Evolutionary conservation across 306 rosid species (phyloP), one percentile per base, ranked within the genome.

Genomic region (Begonia peltatifolia): DNA sequence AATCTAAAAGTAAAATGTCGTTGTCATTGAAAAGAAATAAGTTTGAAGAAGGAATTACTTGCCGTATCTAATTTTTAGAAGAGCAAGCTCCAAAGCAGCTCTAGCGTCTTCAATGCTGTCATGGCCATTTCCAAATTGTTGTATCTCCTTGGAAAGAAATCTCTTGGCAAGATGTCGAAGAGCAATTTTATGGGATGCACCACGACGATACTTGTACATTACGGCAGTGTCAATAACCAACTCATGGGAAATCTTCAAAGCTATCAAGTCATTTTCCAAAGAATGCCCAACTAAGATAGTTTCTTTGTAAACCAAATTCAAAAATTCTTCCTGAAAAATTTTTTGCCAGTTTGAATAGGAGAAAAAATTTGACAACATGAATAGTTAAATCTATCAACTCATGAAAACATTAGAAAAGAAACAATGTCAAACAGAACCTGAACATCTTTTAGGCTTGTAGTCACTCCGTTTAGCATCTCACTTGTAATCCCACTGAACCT

Each of bases 21-120:
- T 42, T 42, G 46, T 12, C 12, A 42, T 42, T 15, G 44, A 10
- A 42, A 54, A 13, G 53, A 25, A 42, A 60, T 53, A n/a, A 59
- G 12, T 50, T 46, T 2, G 12, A 59, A 47, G 54, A 67, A 62
- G 46, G 58, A 67, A 60, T 55, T 53, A 65, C 83, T 73, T 67
- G 55, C 99, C 99, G 53, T 78, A 64, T 69, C 48, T 76, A 20
- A 90, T 83, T 80, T 90, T 90, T 62, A 86, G 63, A 15, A 86
- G 61, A 42, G 94, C 96, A 65, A 90, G 75, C 63, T 90, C 93
- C 93, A 90, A 52, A 57, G 99, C 70, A 57, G 99, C 70, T 68
- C 84, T 86, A 46, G 99, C 99, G 72, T 90, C 99, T 71, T 90
- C 99, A 62, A 63, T 54, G 71, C 99, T 90, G 79, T 86, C 94